Conservation (phyloP, 768 basidiomycete genomes). For the Ramaria rubella region DNA sequence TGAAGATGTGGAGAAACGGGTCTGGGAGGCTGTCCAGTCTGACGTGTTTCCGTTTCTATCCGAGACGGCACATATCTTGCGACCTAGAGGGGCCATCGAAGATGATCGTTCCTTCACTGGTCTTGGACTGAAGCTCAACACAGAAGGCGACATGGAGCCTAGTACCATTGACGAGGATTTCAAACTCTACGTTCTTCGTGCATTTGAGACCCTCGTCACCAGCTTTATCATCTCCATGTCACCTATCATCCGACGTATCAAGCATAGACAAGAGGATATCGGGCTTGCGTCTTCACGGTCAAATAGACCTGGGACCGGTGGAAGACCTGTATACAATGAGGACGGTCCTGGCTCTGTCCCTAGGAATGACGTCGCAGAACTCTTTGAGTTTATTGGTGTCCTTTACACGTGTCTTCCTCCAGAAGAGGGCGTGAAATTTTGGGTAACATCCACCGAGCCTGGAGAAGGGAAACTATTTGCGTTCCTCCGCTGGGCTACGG, state of each 20-base stretch:
- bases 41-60: conserved; percentile 74
- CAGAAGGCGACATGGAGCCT: conserved; percentile 22
- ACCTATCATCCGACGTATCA: conserved; percentile 42
- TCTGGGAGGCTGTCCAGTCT: conserved; percentile 78
- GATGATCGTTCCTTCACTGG: conserved; percentile 30
- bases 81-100: conserved; percentile 27
- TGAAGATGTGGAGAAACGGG: conserved; percentile 73
- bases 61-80: conserved; percentile 50
- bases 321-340: conserved; percentile 28
- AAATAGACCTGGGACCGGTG: conserved; percentile 44
- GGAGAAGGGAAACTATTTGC: conserved; percentile 56
- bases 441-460: conserved; percentile 68
- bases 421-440: conserved; percentile 80
- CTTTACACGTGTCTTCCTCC: conserved; percentile 68
- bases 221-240: conserved; percentile 25
- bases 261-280: conserved; percentile 83
- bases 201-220: conserved; percentile 60
- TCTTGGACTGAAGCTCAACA: conserved; percentile 4
- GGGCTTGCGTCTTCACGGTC: conserved; percentile 60
- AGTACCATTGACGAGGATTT: conserved; percentile 42
- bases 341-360: conserved; percentile 35
- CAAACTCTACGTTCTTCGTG: conserved; percentile 47
- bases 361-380: conserved; percentile 77
- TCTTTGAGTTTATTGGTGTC: conserved; percentile 78
- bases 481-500: conserved; percentile 87